Conservation (phyloP, 176 grass and related monocot species). For the Phoenix roebelenii region DNA sequence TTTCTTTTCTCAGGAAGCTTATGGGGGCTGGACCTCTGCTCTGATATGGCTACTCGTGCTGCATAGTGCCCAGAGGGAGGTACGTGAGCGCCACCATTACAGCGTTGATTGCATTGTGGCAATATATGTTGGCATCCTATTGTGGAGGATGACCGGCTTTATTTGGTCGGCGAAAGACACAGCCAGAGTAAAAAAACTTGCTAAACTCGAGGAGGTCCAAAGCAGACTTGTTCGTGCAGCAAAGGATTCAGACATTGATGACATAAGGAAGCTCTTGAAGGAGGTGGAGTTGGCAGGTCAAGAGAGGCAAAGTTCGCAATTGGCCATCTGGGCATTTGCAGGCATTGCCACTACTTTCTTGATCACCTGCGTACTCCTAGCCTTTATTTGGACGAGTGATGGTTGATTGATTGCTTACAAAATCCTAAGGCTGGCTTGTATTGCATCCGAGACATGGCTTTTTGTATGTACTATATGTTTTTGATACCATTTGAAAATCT, state of each 20-base stretch:
- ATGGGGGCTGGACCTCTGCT: conserved; percentile 75
- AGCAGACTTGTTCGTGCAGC: conserved; percentile 44
- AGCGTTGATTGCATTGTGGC: conserved; percentile 70
- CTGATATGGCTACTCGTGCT: conserved; percentile 64
- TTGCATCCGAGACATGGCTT: no score
- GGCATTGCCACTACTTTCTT: conserved; percentile 43
- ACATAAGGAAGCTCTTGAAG: conserved; percentile 57
- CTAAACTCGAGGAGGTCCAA: conserved; percentile 54
- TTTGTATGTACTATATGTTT: no score
- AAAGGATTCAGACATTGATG: conserved; percentile 66
- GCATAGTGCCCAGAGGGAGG: conserved; percentile 81
- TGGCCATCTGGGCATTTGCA: conserved; percentile 46
- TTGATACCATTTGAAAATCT: no score
- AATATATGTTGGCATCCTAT: conserved; percentile 74
- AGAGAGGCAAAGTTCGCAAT: conserved; percentile 31
- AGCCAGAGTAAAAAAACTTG: conserved; percentile 34
- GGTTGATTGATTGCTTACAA: conserved; percentile 34
- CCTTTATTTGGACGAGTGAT: conserved; percentile 63
- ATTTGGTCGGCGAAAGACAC: conserved; percentile 55
- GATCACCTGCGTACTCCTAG: conserved; percentile 45
- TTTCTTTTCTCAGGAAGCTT: conserved; percentile 59
- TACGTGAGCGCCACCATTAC: conserved; percentile 78
- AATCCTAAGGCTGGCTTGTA: no score
- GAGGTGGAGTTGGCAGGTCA: conserved; percentile 61
- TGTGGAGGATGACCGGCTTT: conserved; percentile 78